Evolutionary conservation across 306 rosid genomes (phyloP).

Genomic region (Fagus sylvatica): DNA sequence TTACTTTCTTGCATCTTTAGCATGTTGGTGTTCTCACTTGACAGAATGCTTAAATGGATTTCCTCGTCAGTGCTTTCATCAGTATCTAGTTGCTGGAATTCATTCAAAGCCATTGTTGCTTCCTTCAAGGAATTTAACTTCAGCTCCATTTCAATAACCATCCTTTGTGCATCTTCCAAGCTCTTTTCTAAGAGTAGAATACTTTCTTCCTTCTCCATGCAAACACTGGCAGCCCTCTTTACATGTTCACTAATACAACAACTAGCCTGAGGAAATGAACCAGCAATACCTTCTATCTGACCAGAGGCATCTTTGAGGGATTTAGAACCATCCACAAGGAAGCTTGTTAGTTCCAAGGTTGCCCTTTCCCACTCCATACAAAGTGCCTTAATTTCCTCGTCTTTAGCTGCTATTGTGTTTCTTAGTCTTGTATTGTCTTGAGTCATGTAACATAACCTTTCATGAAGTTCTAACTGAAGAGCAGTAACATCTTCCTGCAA

Average conservation of each 20-base stretch:
- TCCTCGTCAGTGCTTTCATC: conserved; percentile 39
- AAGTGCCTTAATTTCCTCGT: conserved; percentile 55
- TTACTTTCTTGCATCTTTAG: conserved; percentile 44
- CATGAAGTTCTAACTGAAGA: conserved; percentile 70
- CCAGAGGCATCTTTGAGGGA: conserved; percentile 80
- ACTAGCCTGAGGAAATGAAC: conserved; percentile 72
- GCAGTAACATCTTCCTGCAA: conserved; percentile 84
- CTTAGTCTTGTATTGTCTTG: conserved; percentile 67
- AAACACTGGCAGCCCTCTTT: conserved; percentile 65
- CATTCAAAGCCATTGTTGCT: conserved; percentile 68
- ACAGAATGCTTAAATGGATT: conserved; percentile 36
- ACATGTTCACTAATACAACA: conserved; percentile 62
- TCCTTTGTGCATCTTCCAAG: conserved; percentile 75
- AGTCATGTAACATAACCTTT: conserved; percentile 50
- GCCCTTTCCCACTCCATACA: conserved; percentile 85
- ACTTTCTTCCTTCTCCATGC: conserved; percentile 82
- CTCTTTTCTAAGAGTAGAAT: conserved; percentile 63
- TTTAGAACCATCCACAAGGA: conserved; percentile 87
- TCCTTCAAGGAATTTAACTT: conserved; percentile 76
- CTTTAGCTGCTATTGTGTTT: conserved; percentile 57
- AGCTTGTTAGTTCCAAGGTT: conserved; percentile 69
- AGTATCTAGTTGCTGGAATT: conserved; percentile 48
- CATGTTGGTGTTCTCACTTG: conserved; percentile 51
- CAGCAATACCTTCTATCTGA: conserved; percentile 64
- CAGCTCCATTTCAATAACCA: conserved; percentile 68